These are phyloP conservation scores for Limtongia smithiae DNA, from an alignment of 805 yeast species.

Conservation along the genomic window DNA sequence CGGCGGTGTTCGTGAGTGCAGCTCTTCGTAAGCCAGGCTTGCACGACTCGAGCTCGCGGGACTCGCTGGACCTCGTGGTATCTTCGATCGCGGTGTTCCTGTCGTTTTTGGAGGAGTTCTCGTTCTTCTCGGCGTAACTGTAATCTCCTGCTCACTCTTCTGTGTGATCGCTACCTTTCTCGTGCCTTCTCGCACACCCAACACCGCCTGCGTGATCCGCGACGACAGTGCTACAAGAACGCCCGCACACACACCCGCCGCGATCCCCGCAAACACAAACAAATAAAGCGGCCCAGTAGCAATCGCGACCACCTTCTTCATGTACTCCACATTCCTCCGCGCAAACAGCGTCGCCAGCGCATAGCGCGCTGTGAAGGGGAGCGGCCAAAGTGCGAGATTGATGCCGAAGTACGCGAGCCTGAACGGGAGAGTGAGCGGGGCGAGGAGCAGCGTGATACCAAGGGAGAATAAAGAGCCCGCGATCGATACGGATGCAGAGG, in stretches of 20 bases:
- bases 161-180: too few species aligned
- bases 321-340: slow-evolving; percentile 4
- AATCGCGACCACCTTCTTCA: slow-evolving; percentile 5
- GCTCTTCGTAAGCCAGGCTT: too few species aligned
- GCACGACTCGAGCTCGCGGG: too few species aligned
- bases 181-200: too few species aligned
- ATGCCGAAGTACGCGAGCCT: slow-evolving; percentile 1
- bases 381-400: slow-evolving; percentile 1
- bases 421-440: slow-evolving; percentile 3
- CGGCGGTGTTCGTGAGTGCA: too few species aligned
- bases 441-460: background rate
- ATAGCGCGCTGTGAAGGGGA: slow-evolving; percentile 16
- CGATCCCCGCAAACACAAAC: slow-evolving; percentile 22
- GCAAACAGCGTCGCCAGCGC: background rate
- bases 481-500: too few species aligned
- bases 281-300: slow-evolving; percentile 24
- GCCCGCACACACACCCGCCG: slow-evolving; percentile 20
- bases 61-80: too few species aligned
- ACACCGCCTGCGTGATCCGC: slow-evolving; percentile 10
- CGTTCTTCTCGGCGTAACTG: too few species aligned
- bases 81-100: too few species aligned
- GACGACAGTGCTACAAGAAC: slow-evolving; percentile 18
- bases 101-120: too few species aligned
- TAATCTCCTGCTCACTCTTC: too few species aligned
- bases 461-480: background rate